Conservation (phyloP, 1,284 basidiomycete genomes). For the Microbotryomycetes sp. region DNA sequence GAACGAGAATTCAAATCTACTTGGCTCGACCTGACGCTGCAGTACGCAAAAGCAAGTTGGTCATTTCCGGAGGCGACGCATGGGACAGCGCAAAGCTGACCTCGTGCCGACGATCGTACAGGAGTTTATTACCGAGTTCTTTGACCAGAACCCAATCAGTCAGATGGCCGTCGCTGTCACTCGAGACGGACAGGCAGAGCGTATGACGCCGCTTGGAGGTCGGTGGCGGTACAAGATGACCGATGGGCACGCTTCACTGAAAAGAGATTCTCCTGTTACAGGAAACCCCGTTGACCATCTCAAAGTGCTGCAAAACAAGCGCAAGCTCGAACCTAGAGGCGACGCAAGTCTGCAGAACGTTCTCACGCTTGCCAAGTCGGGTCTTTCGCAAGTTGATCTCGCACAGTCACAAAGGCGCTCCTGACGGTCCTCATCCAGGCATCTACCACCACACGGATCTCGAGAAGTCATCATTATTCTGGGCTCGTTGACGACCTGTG, state of each 20-base stretch:
- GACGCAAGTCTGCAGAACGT: slow-evolving; percentile 96
- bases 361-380: slow-evolving; percentile 85
- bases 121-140: slow-evolving; percentile 92
- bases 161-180: slow-evolving; percentile 91
- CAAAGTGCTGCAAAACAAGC: slow-evolving; percentile 72
- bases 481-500: slow-evolving; percentile 90
- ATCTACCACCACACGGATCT: slow-evolving; percentile 89
- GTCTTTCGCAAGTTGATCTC: slow-evolving; percentile 61
- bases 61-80: not conserved
- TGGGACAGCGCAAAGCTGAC: too few species aligned
- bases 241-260: not conserved
- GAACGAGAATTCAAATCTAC: slow-evolving; percentile 94
- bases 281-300: slow-evolving; percentile 93
- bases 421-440: slow-evolving; percentile 48
- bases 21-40: slow-evolving; percentile 78
- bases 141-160: slow-evolving; percentile 98
- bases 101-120: too few species aligned
- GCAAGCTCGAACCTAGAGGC: slow-evolving; percentile 78
- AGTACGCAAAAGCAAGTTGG: slow-evolving; percentile 57
- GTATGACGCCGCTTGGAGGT: slow-evolving; percentile 84
- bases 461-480: slow-evolving; percentile 90
- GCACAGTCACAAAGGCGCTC: not conserved
- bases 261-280: too few species aligned
- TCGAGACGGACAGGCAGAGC: slow-evolving; percentile 77
- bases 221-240: slow-evolving; percentile 32